Base-by-base conservation (phyloP, 2,329 filamentous ascomycete species). In the Aureobasidium mangrovei region DNA sequence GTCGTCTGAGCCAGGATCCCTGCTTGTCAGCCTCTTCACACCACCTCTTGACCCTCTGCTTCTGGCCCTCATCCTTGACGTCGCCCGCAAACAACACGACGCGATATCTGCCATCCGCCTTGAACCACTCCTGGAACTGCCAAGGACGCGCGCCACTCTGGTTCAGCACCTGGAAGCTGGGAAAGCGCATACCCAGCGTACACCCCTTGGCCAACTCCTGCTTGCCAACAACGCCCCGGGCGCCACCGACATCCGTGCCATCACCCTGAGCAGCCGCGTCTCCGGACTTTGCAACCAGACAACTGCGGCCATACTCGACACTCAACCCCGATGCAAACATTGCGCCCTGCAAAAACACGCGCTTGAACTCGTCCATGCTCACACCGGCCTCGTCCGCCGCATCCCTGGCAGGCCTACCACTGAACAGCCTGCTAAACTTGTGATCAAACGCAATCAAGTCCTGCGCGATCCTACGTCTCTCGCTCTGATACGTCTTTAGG, bases 21-120 rank as follows among this genome's bases (percentile, higher is more conserved):
- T 32, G 8, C 28, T 43, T 53, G 1, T 60, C 65, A 3, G 81
- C 69, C 48, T 62, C 66, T 1, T 68, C 62, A 44, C 79, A 80
- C 28, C 85, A 73, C 0, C 48, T 60, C 28, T 75, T 64, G 3
- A 82, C 68, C 3, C 74, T 70, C 0, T 64, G 60, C 55, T 72
- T 72, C 56, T 81, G 77, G 1, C 57, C 52, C 0, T 68, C 9
- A 0, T 70, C 59, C 2, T 70, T 66, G 2, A 87, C 67, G 58
- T 84, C 71, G 1, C 84, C 84, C 0, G 80, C 75, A 59, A 88
- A 86, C 1, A 87, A 68, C 1, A 84, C 66, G 31, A 85, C 63
- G 6, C 81, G 70, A 65, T 80, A 84, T 1, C 76, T 71, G 1
- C 82, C 81, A 60, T 82, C 77, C n/a, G 72, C 74, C 36, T 70